Evolutionary conservation across 371 early-diverging fungal species (phyloP).

Genomic region (Apophysomyces elegans): DNA sequence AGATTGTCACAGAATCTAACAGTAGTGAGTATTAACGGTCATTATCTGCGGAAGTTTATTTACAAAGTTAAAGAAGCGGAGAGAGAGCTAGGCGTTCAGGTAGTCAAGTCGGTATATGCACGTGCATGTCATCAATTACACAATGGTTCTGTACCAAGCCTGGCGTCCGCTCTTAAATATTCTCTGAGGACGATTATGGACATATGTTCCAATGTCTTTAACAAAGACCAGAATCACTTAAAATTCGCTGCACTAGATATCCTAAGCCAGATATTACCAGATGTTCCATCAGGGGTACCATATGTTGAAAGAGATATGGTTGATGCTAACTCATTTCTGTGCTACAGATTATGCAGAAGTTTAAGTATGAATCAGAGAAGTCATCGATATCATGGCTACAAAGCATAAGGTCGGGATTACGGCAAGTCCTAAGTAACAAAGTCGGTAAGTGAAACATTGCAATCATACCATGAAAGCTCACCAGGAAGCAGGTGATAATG

Average conservation of each 20-base stretch:
- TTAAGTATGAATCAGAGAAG: constrained; percentile 30
- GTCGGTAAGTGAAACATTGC: constrained; percentile 25
- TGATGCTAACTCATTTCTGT: background rate
- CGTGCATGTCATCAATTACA: constrained; percentile 32
- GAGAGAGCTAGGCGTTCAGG: constrained; percentile 25
- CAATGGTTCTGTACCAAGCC: constrained; percentile 29
- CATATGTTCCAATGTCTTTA: constrained; percentile 30
- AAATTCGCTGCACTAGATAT: constrained; percentile 42
- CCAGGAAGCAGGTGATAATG: constrained; percentile 23
- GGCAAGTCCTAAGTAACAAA: constrained; percentile 44
- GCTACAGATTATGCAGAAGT: constrained; percentile 29
- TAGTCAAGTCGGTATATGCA: constrained; percentile 26
- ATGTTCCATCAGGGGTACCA: constrained; percentile 33
- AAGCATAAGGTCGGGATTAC: constrained; percentile 27
- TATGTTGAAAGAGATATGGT: background rate
- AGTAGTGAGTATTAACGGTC: constrained; percentile 10
- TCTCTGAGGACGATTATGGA: constrained; percentile 35
- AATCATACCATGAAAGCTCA: background rate
- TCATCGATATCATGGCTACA: constrained; percentile 22
- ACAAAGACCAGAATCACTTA: constrained; percentile 32
- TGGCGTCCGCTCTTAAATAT: constrained; percentile 37
- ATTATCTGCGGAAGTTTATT: background rate
- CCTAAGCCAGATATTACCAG: constrained; percentile 30
- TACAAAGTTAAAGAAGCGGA: constrained; percentile 17
- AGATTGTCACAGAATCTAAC: constrained; percentile 19